phyloP scores from a whole-genome alignment of 805 yeast genomes.

The Blastobotrys chiropterorum region DNA sequence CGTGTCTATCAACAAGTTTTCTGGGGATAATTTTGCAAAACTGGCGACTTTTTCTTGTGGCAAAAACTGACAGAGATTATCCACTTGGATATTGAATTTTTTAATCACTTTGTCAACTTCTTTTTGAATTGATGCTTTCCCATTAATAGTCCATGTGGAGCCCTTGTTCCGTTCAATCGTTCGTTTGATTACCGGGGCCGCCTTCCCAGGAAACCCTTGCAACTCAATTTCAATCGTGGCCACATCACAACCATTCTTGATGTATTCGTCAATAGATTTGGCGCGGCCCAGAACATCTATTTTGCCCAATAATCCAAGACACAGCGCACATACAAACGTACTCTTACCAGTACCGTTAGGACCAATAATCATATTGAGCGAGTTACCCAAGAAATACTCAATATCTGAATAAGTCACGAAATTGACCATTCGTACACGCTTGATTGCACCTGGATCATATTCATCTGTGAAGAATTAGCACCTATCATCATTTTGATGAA shows the following conservation, averaged over 20 bases:
- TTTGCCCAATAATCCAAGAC: conserved; percentile 80
- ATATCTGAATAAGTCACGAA: conserved; percentile 61
- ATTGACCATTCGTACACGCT: conserved; percentile 48
- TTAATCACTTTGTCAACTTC: conserved; percentile 41
- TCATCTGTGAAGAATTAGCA: too few relatives aligned
- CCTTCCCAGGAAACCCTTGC: conserved; percentile 32
- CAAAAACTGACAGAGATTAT: conserved; percentile 86
- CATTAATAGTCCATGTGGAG: conserved; percentile 24
- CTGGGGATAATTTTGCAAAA: conserved; percentile 77
- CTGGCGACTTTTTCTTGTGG: conserved; percentile 95
- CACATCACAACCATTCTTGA: conserved; percentile 54
- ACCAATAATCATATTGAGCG: conserved; percentile 85
- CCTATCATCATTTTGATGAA: neutral
- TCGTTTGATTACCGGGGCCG: conserved; percentile 32
- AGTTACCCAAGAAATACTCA: conserved; percentile 70
- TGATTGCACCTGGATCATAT: conserved; percentile 42
- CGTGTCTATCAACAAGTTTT: conserved; percentile 66
- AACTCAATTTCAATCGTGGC: conserved; percentile 48
- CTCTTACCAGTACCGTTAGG: conserved; percentile 97
- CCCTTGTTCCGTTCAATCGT: conserved; percentile 28
- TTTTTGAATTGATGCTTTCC: conserved; percentile 30
- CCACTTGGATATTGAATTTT: conserved; percentile 69
- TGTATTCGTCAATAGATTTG: conserved; percentile 55
- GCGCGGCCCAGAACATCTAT: conserved; percentile 55
- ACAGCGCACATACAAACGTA: conserved; percentile 87